Conservation (phyloP, 768 basidiomycete species). For the Arthromyces matolae region DNA sequence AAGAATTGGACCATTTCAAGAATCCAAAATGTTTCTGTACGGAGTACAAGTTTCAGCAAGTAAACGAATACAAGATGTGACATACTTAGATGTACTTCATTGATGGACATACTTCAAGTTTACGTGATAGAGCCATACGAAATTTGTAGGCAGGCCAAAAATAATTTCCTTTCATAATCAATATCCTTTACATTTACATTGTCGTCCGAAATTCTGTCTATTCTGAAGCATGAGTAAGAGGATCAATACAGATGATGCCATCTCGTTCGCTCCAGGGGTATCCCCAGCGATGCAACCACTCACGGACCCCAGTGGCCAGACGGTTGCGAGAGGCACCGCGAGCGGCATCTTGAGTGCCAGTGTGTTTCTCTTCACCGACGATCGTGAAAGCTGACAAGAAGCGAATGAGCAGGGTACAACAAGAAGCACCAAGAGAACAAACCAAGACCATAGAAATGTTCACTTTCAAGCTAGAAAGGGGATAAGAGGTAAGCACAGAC, state of each 20-base stretch:
- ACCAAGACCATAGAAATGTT: slow-evolving; percentile 87
- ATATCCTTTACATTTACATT: slow-evolving; percentile 1
- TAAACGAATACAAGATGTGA: no score
- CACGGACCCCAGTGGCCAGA: slow-evolving; percentile 81
- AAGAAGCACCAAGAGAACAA: slow-evolving; percentile 21
- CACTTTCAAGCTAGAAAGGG: slow-evolving; percentile 73
- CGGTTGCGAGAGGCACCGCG: slow-evolving; percentile 82
- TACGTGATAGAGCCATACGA: no score
- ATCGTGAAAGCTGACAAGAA: slow-evolving; percentile 69
- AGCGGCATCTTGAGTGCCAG: slow-evolving; percentile 80
- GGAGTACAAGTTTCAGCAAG: no score
- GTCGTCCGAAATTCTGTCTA: slow-evolving; percentile 15
- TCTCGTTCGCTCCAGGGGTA: slow-evolving; percentile 95
- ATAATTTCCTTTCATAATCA: slow-evolving; percentile 1
- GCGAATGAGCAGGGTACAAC: neutral
- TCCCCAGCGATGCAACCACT: slow-evolving; percentile 91
- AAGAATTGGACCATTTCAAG: no score
- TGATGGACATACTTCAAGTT: no score
- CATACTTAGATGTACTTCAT: no score
- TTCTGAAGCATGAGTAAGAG: slow-evolving; percentile 65
- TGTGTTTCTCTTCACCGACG: slow-evolving; percentile 96
- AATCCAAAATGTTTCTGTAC: no score
- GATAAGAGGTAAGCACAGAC: no score
- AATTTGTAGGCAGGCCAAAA: neutral
- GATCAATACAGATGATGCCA: slow-evolving; percentile 86